phyloP scores from a whole-genome alignment of 139 green algal species.

The Chlamydomonas urium region DNA sequence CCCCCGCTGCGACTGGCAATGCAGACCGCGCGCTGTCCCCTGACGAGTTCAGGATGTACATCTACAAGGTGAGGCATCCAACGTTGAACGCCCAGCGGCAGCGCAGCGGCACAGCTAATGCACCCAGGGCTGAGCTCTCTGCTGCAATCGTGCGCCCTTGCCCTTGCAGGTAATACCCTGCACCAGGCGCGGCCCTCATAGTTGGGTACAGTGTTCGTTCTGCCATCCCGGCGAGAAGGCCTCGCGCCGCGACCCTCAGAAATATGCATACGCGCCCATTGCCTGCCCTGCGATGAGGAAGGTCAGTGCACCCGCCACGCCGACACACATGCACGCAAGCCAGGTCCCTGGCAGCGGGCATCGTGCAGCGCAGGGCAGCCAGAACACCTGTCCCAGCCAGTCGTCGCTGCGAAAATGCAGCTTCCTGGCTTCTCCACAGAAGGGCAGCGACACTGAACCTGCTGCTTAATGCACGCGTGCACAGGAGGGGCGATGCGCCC shows the following conservation, averaged over 20 bases:
- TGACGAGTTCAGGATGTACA: constrained; percentile 25
- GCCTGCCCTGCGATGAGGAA: constrained; percentile 24
- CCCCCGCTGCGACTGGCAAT: not conserved
- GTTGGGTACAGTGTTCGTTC: constrained; percentile 15
- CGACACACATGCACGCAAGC: too few species aligned
- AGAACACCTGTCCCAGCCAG: not conserved
- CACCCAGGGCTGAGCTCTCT: not conserved
- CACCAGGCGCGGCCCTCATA: constrained; percentile 11
- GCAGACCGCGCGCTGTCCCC: not conserved
- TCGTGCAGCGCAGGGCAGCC: not conserved
- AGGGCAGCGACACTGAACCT: not conserved
- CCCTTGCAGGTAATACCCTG: constrained; percentile 21
- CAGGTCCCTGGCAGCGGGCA: too few species aligned
- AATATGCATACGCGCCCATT: constrained; percentile 14
- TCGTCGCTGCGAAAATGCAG: not conserved
- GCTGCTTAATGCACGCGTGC: not conserved
- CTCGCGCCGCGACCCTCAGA: constrained; percentile 14
- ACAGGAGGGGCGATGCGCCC: constrained; percentile 14
- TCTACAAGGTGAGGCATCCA: constrained; percentile 18
- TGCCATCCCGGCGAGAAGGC: constrained; percentile 29
- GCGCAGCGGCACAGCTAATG: not conserved
- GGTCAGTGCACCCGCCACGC: too few species aligned
- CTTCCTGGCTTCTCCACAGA: not conserved
- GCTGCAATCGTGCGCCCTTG: not conserved
- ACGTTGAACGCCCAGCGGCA: not conserved